These are phyloP conservation scores for Backusella tuberculispora DNA, from an alignment of 192 early-diverging fungal species.

Conservation along the genomic window DNA sequence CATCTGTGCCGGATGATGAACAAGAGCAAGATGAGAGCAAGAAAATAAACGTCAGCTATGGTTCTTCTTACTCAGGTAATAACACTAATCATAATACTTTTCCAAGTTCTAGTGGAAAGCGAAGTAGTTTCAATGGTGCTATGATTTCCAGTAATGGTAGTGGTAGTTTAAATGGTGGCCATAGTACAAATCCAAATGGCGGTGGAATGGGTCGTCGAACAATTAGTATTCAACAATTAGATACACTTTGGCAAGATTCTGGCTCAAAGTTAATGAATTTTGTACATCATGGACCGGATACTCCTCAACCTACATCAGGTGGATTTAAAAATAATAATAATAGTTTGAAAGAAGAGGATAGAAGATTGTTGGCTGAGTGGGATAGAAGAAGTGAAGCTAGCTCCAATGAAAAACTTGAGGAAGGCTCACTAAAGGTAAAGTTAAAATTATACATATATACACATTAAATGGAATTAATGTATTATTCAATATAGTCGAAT, in stretches of 20 bases:
- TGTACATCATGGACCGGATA: conserved; percentile 22
- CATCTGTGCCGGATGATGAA: conserved; percentile 16
- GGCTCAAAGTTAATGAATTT: conserved; percentile 34
- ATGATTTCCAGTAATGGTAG: conserved; percentile 11
- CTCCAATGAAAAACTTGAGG: conserved; percentile 28
- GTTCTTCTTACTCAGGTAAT: not conserved
- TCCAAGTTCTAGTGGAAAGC: conserved; percentile 2
- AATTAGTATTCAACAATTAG: conserved; percentile 39
- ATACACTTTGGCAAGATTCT: conserved; percentile 34
- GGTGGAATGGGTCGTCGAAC: conserved; percentile 24
- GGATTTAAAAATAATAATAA: not conserved
- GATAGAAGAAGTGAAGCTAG: conserved; percentile 38
- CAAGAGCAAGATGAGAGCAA: not conserved
- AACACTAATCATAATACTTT: not conserved
- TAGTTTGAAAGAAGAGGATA: conserved; percentile 9
- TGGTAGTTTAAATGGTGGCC: conserved; percentile 8
- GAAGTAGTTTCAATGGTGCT: conserved; percentile 14
- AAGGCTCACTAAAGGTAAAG: not conserved
- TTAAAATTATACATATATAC: not conserved
- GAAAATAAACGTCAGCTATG: not conserved
- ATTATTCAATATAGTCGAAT: conserved; percentile 33
- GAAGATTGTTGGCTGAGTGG: conserved; percentile 20
- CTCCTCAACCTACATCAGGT: not conserved
- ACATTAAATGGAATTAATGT: not conserved
- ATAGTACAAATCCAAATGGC: not conserved